phyloP scores from a whole-genome alignment of 495 filamentous ascomycete genomes.

The Paragyromitra xinjiangensis region DNA sequence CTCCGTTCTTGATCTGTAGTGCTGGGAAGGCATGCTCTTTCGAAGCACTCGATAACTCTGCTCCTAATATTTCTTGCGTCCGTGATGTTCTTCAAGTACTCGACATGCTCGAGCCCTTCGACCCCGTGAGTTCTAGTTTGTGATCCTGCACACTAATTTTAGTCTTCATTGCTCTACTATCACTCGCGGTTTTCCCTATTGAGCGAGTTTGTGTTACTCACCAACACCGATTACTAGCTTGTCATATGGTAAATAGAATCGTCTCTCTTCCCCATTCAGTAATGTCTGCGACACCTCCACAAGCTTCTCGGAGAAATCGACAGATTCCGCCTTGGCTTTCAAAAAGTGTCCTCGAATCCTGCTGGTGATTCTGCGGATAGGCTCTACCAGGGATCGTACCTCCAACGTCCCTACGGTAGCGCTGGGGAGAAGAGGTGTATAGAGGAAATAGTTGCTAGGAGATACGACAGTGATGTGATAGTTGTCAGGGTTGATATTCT shows the following conservation, averaged over 20 bases:
- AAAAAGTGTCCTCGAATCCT: conserved; percentile 87
- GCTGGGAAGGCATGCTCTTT: conserved; percentile 90
- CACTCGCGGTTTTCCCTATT: not conserved
- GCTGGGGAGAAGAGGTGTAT: conserved; percentile 96
- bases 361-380: conserved; percentile 82
- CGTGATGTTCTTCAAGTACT: conserved; percentile 92
- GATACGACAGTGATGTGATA: conserved; percentile 96
- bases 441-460: conserved; percentile 94
- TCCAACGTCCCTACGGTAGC: conserved; percentile 96
- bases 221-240: conserved; percentile 96
- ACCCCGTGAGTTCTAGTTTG: conserved; percentile 95
- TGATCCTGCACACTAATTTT: conserved; percentile 67
- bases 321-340: conserved; percentile 81
- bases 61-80: conserved; percentile 91
- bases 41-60: conserved; percentile 88
- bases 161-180: conserved; percentile 18
- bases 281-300: conserved; percentile 83
- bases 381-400: conserved; percentile 88
- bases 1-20: conserved; percentile 88
- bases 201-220: conserved; percentile 58
- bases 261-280: conserved; percentile 71
- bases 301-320: conserved; percentile 89
- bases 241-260: conserved; percentile 97
- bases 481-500: conserved; percentile 85
- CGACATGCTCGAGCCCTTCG: conserved; percentile 90